phyloP scores from a whole-genome alignment of 306 rosid species.

The Rosa lucieae region DNA sequence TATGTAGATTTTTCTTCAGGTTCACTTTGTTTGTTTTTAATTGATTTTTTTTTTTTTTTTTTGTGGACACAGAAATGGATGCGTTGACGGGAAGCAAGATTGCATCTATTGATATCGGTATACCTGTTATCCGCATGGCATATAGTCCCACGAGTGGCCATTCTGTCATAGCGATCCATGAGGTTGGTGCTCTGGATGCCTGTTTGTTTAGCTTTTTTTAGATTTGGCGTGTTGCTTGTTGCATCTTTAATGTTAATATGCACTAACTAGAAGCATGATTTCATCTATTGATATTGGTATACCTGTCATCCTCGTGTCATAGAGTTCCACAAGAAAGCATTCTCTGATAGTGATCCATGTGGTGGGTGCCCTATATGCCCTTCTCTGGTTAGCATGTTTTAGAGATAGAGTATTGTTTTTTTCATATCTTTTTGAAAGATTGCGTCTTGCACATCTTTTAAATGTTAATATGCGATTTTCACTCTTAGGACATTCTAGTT shows the following conservation, averaged over 20 bases:
- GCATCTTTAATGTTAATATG: background rate
- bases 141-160: conserved; percentile 90
- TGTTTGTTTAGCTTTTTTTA: conserved; percentile 22
- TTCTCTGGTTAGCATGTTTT: conserved; percentile 22
- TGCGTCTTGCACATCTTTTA: background rate
- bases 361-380: conserved; percentile 44
- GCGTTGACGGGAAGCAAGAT: conserved; percentile 93
- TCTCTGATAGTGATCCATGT: conserved; percentile 79
- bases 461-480: background rate
- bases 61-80: conserved; percentile 69
- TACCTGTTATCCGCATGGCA: conserved; percentile 91
- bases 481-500: background rate
- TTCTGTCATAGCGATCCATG: conserved; percentile 82
- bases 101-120: conserved; percentile 86
- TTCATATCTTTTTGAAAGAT: background rate
- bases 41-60: background rate
- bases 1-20: background rate
- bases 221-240: conserved; percentile 6
- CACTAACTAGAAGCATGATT: background rate
- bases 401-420: background rate
- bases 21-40: background rate
- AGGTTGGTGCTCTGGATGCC: conserved; percentile 50
- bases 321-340: conserved; percentile 80
- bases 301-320: conserved; percentile 84
- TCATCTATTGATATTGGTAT: conserved; percentile 87